These are phyloP conservation scores for Geum urbanum DNA, from an alignment of 306 rosid species.

Conservation along the genomic window DNA sequence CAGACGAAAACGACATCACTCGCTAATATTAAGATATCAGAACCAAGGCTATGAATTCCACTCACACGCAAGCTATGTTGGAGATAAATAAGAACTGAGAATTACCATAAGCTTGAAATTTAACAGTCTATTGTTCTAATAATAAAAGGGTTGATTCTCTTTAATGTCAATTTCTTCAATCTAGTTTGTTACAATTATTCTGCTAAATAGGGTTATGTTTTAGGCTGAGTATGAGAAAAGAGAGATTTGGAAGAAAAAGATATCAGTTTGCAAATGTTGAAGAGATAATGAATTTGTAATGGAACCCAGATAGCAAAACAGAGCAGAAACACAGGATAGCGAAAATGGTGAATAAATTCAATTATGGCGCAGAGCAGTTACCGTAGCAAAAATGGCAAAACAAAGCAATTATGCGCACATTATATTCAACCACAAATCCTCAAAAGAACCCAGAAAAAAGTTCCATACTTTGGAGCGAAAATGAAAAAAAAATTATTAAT, in stretches of 20 bases:
- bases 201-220: neutral
- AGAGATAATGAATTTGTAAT: neutral
- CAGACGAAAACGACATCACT: neutral
- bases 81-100: neutral
- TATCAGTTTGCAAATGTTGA: neutral
- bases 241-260: neutral
- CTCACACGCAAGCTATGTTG: neutral
- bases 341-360: neutral
- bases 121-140: neutral
- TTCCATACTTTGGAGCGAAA: neutral
- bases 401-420: neutral
- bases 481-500: neutral
- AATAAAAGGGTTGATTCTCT: neutral
- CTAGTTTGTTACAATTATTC: neutral
- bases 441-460: neutral
- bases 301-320: neutral
- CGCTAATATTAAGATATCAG: neutral
- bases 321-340: neutral
- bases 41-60: too few species aligned
- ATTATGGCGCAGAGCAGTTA: neutral
- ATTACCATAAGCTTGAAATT: neutral
- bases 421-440: neutral
- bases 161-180: neutral
- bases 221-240: neutral
- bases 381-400: neutral